A percentile compares a stretch with the other conserved stretches of the same genome.
Conservation (phyloP, 2,329 filamentous ascomycete genomes). For the Pseudocercospora fuligena region DNA sequence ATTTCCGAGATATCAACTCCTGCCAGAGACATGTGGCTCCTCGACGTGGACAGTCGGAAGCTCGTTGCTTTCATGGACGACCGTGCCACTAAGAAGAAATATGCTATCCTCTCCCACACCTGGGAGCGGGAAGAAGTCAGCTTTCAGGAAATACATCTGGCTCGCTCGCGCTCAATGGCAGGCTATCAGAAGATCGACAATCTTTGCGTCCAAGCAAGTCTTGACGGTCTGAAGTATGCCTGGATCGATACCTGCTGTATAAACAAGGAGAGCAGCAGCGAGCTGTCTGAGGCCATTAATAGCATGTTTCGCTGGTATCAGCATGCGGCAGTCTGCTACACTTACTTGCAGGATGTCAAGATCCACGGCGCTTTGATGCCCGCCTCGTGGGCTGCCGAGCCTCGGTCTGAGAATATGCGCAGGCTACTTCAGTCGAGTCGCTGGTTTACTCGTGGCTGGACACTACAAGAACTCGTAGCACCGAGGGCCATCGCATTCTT, state of each 20-base stretch:
- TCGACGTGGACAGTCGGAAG: constrained; percentile 9
- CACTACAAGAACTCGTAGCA: constrained; percentile 27
- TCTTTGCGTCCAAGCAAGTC: constrained; percentile 15
- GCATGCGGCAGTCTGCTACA: constrained; percentile 24
- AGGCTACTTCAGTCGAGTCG: background rate
- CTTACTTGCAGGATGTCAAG: constrained; percentile 26
- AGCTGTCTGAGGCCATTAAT: constrained; percentile 26
- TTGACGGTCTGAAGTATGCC: constrained; percentile 24
- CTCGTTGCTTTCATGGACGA: constrained; percentile 18
- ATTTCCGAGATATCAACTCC: too few species aligned
- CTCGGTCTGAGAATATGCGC: background rate
- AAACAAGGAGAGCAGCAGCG: constrained; percentile 29
- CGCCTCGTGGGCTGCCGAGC: background rate
- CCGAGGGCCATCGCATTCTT: background rate
- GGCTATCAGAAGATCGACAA: constrained; percentile 25
- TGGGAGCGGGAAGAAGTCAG: constrained; percentile 21
- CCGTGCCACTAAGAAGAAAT: background rate
- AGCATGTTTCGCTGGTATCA: constrained; percentile 34
- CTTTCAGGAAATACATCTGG: constrained; percentile 16
- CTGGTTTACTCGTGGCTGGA: constrained; percentile 17
- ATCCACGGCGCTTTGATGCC: background rate
- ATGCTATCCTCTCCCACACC: constrained; percentile 25
- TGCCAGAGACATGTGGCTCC: constrained; percentile 13
- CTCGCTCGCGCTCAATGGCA: background rate
- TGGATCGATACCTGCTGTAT: constrained; percentile 34